Percentiles rank a stretch among this genome's conserved stretches.
These are phyloP conservation scores for Cryptosporidium sp. DNA, from an alignment of 169 alveolate species.

Conservation along the genomic window DNA sequence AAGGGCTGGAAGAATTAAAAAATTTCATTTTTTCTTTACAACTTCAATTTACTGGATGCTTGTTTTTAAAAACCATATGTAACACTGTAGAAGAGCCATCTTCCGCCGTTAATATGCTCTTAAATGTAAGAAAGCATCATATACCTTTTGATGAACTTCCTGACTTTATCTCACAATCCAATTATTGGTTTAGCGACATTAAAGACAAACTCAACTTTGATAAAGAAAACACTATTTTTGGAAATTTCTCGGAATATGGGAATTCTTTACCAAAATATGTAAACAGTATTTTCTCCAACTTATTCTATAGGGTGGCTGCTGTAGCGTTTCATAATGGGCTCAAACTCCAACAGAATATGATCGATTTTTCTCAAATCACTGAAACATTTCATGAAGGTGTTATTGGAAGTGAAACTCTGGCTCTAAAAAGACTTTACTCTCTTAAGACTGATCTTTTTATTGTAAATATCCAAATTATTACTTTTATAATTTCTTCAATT, in stretches of 20 bases:
- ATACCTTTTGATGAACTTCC: slow-evolving; percentile 52
- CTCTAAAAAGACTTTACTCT: slow-evolving; percentile 10
- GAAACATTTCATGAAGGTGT: not conserved
- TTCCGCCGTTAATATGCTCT: not conserved
- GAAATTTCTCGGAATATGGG: not conserved
- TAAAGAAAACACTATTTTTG: slow-evolving; percentile 18
- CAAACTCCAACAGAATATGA: slow-evolving; percentile 34
- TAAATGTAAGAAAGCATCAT: not conserved
- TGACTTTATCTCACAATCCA: slow-evolving; percentile 34
- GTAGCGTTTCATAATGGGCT: slow-evolving; percentile 50
- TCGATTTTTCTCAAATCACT: slow-evolving; percentile 26
- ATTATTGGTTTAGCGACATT: slow-evolving; percentile 48
- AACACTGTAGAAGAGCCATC: slow-evolving; percentile 1
- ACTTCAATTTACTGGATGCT: slow-evolving; percentile 31
- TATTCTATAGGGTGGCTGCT: slow-evolving; percentile 34
- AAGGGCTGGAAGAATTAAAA: not conserved
- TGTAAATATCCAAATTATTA: slow-evolving; percentile 4
- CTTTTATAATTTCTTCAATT: slow-evolving; percentile 18
- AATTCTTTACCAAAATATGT: slow-evolving; percentile 32
- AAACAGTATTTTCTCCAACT: slow-evolving; percentile 38
- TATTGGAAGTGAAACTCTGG: slow-evolving; percentile 8
- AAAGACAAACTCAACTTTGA: slow-evolving; percentile 43
- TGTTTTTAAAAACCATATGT: slow-evolving; percentile 22
- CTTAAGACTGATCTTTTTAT: slow-evolving; percentile 24
- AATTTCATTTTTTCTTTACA: slow-evolving; percentile 1